phyloP scores from a whole-genome alignment of 371 early-diverging fungal genomes.

The Gilbertella persicaria region DNA sequence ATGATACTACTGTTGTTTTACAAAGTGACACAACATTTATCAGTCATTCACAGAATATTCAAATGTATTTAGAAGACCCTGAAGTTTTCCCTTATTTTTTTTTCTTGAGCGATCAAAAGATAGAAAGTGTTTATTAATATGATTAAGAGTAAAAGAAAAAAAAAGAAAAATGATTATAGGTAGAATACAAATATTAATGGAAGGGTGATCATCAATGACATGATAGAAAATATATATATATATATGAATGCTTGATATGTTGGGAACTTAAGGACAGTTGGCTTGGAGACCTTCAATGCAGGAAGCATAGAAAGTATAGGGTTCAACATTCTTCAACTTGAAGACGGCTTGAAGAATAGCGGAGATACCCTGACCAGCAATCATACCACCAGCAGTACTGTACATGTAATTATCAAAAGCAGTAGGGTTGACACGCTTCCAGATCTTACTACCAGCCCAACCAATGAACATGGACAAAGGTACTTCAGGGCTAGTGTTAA shows the following conservation, averaged over 20 bases:
- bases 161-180: too few species aligned
- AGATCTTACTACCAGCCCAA: constrained; percentile 53
- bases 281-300: constrained; percentile 33
- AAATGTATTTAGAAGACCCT: too few species aligned
- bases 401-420: constrained; percentile 55
- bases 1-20: not conserved
- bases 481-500: constrained; percentile 60
- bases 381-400: constrained; percentile 66
- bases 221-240: not conserved
- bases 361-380: constrained; percentile 77
- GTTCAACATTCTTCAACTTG: constrained; percentile 38
- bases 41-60: too few species aligned
- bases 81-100: too few species aligned
- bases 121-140: too few species aligned
- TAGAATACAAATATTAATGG: not conserved
- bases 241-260: not conserved
- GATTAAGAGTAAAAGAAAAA: too few species aligned
- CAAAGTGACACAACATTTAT: not conserved
- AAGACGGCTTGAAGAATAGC: constrained; percentile 66
- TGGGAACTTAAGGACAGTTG: constrained; percentile 33
- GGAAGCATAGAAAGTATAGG: constrained; percentile 28
- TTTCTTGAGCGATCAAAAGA: too few species aligned
- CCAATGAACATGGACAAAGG: constrained; percentile 67
- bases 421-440: constrained; percentile 44
- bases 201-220: not conserved